These are phyloP conservation scores for Prunus mongolica DNA, from an alignment of 306 rosid species.

Conservation along the genomic window DNA sequence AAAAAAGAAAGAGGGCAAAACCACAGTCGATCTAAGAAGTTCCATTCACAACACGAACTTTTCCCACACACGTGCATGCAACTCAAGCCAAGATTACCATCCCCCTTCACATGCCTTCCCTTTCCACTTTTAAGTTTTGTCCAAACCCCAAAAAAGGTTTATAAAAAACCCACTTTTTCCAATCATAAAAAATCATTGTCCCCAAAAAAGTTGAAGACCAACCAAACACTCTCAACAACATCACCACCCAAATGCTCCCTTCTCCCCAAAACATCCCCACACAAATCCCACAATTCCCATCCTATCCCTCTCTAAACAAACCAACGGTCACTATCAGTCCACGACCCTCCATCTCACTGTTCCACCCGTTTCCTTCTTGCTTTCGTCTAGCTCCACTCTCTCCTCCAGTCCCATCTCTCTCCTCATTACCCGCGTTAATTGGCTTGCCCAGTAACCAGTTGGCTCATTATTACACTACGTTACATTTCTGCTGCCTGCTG, in stretches of 20 bases:
- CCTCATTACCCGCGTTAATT: conserved; percentile 6
- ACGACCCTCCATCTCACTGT: background rate
- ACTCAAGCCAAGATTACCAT: background rate
- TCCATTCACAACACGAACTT: background rate
- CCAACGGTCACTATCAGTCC: background rate
- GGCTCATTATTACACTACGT: background rate
- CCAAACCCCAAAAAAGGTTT: background rate
- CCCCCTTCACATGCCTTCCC: background rate
- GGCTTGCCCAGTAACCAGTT: background rate
- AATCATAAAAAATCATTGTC: conserved; percentile 3
- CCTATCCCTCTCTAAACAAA: background rate
- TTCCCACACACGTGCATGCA: background rate
- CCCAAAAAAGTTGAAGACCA: background rate
- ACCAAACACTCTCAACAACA: background rate
- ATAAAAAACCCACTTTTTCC: background rate
- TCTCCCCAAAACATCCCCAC: background rate
- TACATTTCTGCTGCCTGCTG: background rate
- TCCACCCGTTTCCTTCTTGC: background rate
- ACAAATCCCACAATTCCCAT: background rate
- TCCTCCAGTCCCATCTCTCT: background rate
- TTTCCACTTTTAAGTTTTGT: background rate
- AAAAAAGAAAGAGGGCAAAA: too few species aligned
- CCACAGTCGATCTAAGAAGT: too few species aligned
- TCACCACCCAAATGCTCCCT: background rate
- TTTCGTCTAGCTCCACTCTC: background rate